phyloP scores from a whole-genome alignment of 1,284 basidiomycete species.

The Flammula alnicola region DNA sequence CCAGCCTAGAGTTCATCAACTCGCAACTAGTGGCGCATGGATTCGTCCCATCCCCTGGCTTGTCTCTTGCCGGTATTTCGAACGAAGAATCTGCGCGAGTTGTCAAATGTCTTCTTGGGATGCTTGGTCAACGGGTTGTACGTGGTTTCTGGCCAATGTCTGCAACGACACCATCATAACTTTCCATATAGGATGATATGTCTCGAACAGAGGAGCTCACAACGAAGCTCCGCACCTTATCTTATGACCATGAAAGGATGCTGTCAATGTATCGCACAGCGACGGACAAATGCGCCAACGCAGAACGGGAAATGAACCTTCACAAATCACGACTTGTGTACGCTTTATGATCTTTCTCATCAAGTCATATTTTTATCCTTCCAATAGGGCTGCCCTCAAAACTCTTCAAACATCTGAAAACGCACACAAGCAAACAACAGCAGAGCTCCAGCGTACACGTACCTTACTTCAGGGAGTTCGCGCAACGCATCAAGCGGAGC shows the following conservation, averaged over 20 bases:
- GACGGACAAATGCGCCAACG: conserved; percentile 62
- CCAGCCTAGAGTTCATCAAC: conserved; percentile 74
- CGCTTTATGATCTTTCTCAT: conserved; percentile 33
- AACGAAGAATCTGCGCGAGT: conserved; percentile 66
- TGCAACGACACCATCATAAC: conserved; percentile 7
- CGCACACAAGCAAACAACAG: conserved; percentile 68
- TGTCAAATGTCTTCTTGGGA: conserved; percentile 76
- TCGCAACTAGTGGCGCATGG: conserved; percentile 82
- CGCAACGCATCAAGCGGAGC: conserved; percentile 69
- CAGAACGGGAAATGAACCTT: conserved; percentile 75
- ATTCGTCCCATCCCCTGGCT: conserved; percentile 65
- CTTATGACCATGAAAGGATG: conserved; percentile 85
- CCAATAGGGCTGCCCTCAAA: conserved; percentile 60
- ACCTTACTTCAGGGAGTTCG: conserved; percentile 67
- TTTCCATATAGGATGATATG: conserved; percentile 71
- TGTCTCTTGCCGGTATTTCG: conserved; percentile 64
- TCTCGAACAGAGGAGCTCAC: conserved; percentile 76
- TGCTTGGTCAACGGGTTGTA: conserved; percentile 82
- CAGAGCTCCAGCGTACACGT: conserved; percentile 71
- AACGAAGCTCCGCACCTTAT: conserved; percentile 75
- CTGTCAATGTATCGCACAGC: conserved; percentile 62
- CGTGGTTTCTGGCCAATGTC: conserved; percentile 34
- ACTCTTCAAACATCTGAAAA: conserved; percentile 61
- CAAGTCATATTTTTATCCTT: conserved; percentile 6
- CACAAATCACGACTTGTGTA: conserved; percentile 75